phyloP scores from a whole-genome alignment of 768 basidiomycete species.

The Cubamyces sp. region DNA sequence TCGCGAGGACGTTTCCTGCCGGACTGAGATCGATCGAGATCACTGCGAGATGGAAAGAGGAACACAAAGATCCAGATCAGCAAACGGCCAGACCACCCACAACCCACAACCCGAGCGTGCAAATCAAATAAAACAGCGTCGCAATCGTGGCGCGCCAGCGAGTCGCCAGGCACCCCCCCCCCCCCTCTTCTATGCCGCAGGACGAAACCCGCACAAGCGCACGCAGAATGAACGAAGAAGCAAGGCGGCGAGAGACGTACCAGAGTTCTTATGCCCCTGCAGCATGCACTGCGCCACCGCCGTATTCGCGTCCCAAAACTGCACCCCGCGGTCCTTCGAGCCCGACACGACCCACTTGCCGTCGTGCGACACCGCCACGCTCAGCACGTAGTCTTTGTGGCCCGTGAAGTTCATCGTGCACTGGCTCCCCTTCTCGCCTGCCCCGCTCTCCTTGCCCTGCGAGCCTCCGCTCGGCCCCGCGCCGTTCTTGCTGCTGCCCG shows the following conservation, averaged over 20 bases:
- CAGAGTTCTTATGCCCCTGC: slow-evolving; percentile 77
- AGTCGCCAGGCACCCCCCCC: too few relatives aligned
- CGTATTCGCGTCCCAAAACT: slow-evolving; percentile 86
- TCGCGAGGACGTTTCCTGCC: slow-evolving; percentile 63
- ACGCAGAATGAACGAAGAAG: not conserved
- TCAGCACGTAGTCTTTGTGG: slow-evolving; percentile 85
- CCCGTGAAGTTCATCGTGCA: slow-evolving; percentile 88
- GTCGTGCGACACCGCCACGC: slow-evolving; percentile 85
- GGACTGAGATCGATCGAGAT: slow-evolving; percentile 75
- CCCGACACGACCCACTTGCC: slow-evolving; percentile 96
- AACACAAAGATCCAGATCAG: slow-evolving; percentile 10
- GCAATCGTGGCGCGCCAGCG: not conserved
- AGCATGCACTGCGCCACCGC: slow-evolving; percentile 91
- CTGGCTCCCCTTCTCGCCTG: slow-evolving; percentile 48
- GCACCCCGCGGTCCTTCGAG: slow-evolving; percentile 93
- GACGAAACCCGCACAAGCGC: not conserved
- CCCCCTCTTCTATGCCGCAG: too few relatives aligned
- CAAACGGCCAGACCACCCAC: not conserved
- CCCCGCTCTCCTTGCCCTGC: slow-evolving; percentile 45
- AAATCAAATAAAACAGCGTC: not conserved
- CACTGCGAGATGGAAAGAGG: slow-evolving; percentile 42
- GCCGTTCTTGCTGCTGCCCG: slow-evolving; percentile 36
- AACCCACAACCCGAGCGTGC: not conserved
- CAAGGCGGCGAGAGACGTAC: slow-evolving; percentile 39
- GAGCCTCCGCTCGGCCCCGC: slow-evolving; percentile 6